A percentile compares a stretch with the other conserved stretches of the same genome.
Evolutionary conservation across 2,329 filamentous ascomycete species (phyloP).

Genomic region (Diaporthe capsici): DNA sequence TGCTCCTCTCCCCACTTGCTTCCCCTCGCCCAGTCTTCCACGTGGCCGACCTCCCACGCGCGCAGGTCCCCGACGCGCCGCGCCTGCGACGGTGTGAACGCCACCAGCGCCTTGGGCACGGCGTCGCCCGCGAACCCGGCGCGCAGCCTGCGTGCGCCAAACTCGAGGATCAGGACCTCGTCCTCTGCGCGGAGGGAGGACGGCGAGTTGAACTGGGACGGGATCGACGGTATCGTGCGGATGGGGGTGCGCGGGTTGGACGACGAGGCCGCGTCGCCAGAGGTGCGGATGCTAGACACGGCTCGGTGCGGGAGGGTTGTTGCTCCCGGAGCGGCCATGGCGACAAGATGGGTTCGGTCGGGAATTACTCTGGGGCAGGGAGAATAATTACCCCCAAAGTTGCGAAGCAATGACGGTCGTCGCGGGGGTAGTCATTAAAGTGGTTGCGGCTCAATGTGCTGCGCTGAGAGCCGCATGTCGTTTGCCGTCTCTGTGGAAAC

Average conservation of each 20-base stretch:
- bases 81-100: conserved; percentile 82
- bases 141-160: conserved; percentile 83
- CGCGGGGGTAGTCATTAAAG: not conserved
- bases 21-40: conserved; percentile 62
- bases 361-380: not conserved
- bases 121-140: conserved; percentile 91
- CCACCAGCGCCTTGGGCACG: conserved; percentile 77
- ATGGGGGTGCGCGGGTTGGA: conserved; percentile 72
- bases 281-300: conserved; percentile 68
- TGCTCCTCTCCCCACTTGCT: conserved; percentile 73
- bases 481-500: conserved; percentile 46
- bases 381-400: not conserved
- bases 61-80: conserved; percentile 87
- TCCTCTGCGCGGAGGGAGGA: conserved; percentile 81
- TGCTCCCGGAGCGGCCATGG: conserved; percentile 60
- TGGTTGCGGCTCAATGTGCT: not conserved
- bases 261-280: conserved; percentile 23
- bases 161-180: conserved; percentile 85
- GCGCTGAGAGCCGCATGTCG: not conserved
- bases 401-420: not conserved
- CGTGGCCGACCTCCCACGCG: conserved; percentile 72
- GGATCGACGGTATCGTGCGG: conserved; percentile 64
- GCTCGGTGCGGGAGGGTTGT: conserved; percentile 68
- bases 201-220: conserved; percentile 71
- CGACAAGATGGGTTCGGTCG: not conserved